A percentile compares a stretch with the other conserved stretches of the same genome.
These are phyloP conservation scores for Phytophthora europaea DNA, from an alignment of 352 stramenopile genomes.

Conservation along the genomic window DNA sequence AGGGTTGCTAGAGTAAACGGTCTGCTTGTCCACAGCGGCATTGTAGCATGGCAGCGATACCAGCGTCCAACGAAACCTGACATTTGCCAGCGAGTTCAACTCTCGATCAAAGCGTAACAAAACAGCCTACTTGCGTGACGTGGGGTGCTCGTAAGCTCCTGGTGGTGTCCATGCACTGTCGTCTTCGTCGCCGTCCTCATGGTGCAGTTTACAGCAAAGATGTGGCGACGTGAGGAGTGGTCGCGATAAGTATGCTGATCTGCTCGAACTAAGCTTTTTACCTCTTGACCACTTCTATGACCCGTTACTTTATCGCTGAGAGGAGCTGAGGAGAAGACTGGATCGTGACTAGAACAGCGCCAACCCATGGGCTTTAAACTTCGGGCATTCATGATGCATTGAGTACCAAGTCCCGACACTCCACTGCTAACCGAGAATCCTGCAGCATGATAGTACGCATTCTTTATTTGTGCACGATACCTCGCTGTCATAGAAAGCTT, in stretches of 20 bases:
- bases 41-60: too few species aligned
- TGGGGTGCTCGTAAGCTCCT: too few species aligned
- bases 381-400: not conserved
- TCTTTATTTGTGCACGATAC: too few species aligned
- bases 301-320: not conserved
- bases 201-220: not conserved
- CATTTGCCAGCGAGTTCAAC: not conserved
- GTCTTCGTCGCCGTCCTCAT: not conserved
- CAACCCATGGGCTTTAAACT: not conserved
- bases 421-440: too few species aligned
- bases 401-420: not conserved
- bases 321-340: not conserved
- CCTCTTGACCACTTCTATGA: too few species aligned
- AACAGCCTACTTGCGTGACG: not conserved
- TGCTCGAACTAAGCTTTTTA: too few species aligned
- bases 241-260: not conserved
- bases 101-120: not conserved
- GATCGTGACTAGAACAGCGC: not conserved
- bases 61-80: not conserved
- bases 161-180: not conserved
- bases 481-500: too few species aligned
- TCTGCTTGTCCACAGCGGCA: too few species aligned
- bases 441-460: too few species aligned
- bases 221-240: not conserved
- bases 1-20: not conserved